phyloP scores from a whole-genome alignment of 2,329 filamentous ascomycete species.

The Fusarium hostae region DNA sequence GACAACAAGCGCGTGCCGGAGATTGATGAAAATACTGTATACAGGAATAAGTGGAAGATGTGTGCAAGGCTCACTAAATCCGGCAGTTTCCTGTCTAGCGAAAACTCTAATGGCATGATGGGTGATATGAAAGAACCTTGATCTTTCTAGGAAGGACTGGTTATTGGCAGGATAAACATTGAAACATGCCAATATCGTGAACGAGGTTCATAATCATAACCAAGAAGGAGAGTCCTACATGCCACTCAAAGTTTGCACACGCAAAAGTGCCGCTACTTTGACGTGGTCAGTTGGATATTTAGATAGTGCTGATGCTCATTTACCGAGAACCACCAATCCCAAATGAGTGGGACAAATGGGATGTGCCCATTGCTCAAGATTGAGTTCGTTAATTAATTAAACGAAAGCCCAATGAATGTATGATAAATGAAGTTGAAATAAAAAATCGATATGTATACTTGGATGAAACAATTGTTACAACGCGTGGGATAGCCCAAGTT shows the following conservation, averaged over 20 bases:
- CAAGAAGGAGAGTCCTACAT: neutral
- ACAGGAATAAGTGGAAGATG: neutral
- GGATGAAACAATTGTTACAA: neutral
- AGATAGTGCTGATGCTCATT: conserved; percentile 35
- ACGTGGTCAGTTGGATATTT: neutral
- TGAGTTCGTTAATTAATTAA: neutral
- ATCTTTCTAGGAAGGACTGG: neutral
- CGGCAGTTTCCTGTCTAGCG: conserved; percentile 4
- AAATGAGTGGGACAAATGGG: conserved; percentile 11
- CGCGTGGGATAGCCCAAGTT: neutral
- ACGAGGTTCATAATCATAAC: neutral
- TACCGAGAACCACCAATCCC: conserved; percentile 23
- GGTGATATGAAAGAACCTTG: neutral
- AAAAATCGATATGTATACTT: neutral
- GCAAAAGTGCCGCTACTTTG: conserved; percentile 28
- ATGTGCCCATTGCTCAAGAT: neutral
- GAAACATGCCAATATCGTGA: neutral
- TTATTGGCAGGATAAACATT: neutral
- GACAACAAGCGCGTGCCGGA: conserved; percentile 17
- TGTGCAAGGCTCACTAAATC: neutral
- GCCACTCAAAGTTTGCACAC: neutral
- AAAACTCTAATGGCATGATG: conserved; percentile 15
- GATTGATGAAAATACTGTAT: conserved; percentile 5
- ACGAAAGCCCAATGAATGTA: neutral
- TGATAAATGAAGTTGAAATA: neutral